phyloP scores from a whole-genome alignment of 768 basidiomycete species.

The Gymnopilus junonius region DNA sequence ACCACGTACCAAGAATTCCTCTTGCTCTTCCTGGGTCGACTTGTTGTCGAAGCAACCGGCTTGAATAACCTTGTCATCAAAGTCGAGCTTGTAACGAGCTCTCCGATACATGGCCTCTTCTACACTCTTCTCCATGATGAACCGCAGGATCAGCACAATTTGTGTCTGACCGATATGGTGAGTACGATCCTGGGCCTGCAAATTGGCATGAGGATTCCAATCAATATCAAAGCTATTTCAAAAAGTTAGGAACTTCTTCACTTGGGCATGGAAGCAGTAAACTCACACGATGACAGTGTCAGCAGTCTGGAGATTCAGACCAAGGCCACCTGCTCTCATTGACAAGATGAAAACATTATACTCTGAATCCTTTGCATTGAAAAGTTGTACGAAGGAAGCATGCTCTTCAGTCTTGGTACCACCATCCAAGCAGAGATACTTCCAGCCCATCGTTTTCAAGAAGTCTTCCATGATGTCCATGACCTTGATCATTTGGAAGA shows the following conservation, averaged over 20 bases:
- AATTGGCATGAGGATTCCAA: slow-evolving; percentile 98
- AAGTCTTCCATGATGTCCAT: slow-evolving; percentile 99
- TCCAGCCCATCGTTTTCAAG: slow-evolving; percentile 83
- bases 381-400: slow-evolving; percentile 81
- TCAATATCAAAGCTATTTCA: slow-evolving; percentile 74
- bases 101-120: slow-evolving; percentile 98
- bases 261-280: background rate
- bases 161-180: slow-evolving; percentile 99
- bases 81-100: slow-evolving; percentile 94
- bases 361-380: slow-evolving; percentile 89
- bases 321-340: slow-evolving; percentile 91
- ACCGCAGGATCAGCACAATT: slow-evolving; percentile 93
- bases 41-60: slow-evolving; percentile 99
- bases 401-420: slow-evolving; percentile 96
- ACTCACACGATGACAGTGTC: slow-evolving; percentile 95
- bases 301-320: slow-evolving; percentile 93
- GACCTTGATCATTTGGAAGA: slow-evolving; percentile 99
- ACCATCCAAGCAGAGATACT: slow-evolving; percentile 93
- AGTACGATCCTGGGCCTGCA: slow-evolving; percentile 98
- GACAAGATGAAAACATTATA: slow-evolving; percentile 93
- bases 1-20: slow-evolving; percentile 84
- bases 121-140: slow-evolving; percentile 97
- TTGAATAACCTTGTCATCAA: slow-evolving; percentile 99
- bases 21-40: slow-evolving; percentile 96
- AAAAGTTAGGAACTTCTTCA: background rate